A percentile compares a stretch with the other conserved stretches of the same genome.
Evolutionary conservation across 2,329 filamentous ascomycete species (phyloP).

Genomic region (Pseudofabraea citricarpa): DNA sequence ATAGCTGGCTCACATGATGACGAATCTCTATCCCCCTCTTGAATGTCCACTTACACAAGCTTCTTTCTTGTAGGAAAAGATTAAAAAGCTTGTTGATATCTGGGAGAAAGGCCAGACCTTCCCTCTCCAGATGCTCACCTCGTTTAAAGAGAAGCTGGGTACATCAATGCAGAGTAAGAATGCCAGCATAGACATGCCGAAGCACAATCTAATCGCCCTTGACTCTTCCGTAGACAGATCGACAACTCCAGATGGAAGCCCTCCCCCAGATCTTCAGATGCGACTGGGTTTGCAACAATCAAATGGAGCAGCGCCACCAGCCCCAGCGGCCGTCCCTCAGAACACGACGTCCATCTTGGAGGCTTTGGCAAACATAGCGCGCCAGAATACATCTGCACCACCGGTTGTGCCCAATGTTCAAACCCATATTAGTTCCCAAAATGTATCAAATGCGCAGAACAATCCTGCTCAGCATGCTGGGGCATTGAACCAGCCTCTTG

Average conservation of each 20-base stretch:
- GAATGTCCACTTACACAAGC: slow-evolving; percentile 41
- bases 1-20: slow-evolving; percentile 10
- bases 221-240: slow-evolving; percentile 50
- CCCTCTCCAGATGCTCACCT: slow-evolving; percentile 69
- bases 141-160: slow-evolving; percentile 77
- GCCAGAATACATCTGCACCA: slow-evolving; percentile 58
- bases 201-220: slow-evolving; percentile 33
- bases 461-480: slow-evolving; percentile 27
- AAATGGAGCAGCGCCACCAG: slow-evolving; percentile 33
- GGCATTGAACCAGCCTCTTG: slow-evolving; percentile 20
- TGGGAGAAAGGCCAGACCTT: slow-evolving; percentile 97
- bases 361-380: slow-evolving; percentile 74
- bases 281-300: slow-evolving; percentile 29
- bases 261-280: slow-evolving; percentile 32
- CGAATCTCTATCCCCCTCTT: slow-evolving; percentile 9
- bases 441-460: slow-evolving; percentile 44
- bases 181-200: slow-evolving; percentile 21
- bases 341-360: slow-evolving; percentile 67
- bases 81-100: slow-evolving; percentile 91
- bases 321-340: slow-evolving; percentile 35
- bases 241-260: slow-evolving; percentile 65
- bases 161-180: slow-evolving; percentile 59
- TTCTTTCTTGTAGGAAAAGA: slow-evolving; percentile 74
- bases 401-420: slow-evolving; percentile 17
- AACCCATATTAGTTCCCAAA: slow-evolving; percentile 30